Conservation (phyloP, 495 filamentous ascomycete genomes). For the Massariosphaeria phaeospora region DNA sequence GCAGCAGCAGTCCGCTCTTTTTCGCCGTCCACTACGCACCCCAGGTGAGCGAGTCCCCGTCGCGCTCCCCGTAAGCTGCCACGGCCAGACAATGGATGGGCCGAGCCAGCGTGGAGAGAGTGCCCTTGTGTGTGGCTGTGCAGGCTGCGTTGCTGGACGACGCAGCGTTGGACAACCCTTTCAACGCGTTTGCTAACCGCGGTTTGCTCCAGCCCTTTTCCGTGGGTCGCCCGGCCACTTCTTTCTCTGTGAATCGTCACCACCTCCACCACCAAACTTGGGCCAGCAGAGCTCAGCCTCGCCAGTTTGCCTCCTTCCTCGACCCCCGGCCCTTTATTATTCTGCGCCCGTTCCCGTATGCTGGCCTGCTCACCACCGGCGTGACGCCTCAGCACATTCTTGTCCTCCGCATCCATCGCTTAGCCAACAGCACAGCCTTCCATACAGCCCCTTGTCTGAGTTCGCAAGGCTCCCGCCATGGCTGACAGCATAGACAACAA, state of each 20-base stretch:
- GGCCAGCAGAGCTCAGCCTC: slow-evolving; percentile 24
- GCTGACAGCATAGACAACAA: slow-evolving; percentile 19
- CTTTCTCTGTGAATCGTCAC: neutral
- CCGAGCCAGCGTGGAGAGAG: slow-evolving; percentile 9
- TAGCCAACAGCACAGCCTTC: slow-evolving; percentile 23
- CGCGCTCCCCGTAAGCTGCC: neutral
- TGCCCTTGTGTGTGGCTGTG: slow-evolving; percentile 15
- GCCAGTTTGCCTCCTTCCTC: slow-evolving; percentile 4
- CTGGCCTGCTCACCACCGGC: slow-evolving; percentile 14
- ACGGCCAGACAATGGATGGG: neutral
- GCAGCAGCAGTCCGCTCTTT: neutral
- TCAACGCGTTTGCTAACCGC: slow-evolving; percentile 11
- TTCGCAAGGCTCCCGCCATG: slow-evolving; percentile 20
- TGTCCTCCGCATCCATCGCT: slow-evolving; percentile 16
- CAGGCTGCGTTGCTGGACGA: neutral
- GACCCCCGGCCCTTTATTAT: slow-evolving; percentile 21
- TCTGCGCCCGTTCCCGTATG: slow-evolving; percentile 19
- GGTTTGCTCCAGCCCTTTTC: slow-evolving; percentile 14
- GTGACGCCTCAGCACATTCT: slow-evolving; percentile 27
- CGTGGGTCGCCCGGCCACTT: neutral
- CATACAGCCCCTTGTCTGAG: slow-evolving; percentile 12
- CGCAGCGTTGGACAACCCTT: neutral
- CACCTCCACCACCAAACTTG: neutral
- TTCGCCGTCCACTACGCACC: slow-evolving; percentile 3
- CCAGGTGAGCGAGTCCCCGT: slow-evolving; percentile 24